Conservation (phyloP, 2,329 filamentous ascomycete genomes). For the Colletotrichum abscissum region DNA sequence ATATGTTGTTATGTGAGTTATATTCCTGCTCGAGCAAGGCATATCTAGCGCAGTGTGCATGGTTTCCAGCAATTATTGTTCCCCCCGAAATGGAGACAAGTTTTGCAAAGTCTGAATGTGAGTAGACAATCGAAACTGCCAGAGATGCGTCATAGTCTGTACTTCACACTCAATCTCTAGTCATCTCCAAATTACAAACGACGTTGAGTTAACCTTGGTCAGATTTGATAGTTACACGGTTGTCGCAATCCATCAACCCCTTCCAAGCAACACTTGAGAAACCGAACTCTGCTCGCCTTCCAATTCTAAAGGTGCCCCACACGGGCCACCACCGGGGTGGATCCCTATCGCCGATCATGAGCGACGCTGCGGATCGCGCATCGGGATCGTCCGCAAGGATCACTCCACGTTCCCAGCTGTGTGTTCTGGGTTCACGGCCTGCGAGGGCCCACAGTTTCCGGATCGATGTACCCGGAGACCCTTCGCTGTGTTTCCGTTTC, state of each 20-base stretch:
- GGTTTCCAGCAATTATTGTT: too few species aligned
- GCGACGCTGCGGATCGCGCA: not conserved
- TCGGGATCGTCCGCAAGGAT: not conserved
- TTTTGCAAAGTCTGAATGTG: too few species aligned
- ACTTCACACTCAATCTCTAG: too few species aligned
- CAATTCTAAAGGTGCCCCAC: not conserved
- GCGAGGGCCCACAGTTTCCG: not conserved
- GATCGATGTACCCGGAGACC: not conserved
- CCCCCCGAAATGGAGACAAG: too few species aligned
- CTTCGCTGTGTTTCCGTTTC: not conserved
- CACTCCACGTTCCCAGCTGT: not conserved
- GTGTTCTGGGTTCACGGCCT: too few species aligned
- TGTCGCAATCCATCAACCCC: too few species aligned
- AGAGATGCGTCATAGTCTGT: too few species aligned
- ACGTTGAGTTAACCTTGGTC: not conserved
- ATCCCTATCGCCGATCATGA: not conserved
- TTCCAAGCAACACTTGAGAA: not conserved
- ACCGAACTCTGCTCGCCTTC: not conserved
- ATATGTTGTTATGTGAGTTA: not conserved
- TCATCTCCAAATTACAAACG: not conserved
- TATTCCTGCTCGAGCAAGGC: not conserved
- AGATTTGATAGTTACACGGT: not conserved
- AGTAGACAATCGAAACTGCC: too few species aligned
- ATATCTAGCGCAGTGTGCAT: too few species aligned
- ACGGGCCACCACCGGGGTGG: not conserved